Evolutionary conservation across 2,329 filamentous ascomycete genomes (phyloP).

Genomic region (Fusarium euwallaceae): DNA sequence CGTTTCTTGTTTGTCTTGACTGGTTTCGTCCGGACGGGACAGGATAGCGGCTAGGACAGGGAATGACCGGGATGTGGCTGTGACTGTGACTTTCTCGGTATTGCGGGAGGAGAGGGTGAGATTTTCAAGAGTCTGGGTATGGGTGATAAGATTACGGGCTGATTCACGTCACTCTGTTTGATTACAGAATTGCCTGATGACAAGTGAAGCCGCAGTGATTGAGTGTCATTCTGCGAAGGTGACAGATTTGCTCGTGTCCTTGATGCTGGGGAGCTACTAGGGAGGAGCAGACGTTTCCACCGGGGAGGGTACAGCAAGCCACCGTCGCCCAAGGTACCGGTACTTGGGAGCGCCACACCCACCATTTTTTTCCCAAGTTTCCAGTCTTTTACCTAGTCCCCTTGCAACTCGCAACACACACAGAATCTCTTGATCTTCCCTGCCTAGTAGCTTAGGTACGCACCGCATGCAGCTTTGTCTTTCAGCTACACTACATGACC

Average conservation of each 20-base stretch:
- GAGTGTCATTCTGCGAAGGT: slow-evolving; percentile 25
- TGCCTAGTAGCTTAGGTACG: background rate
- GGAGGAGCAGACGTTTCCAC: slow-evolving; percentile 7
- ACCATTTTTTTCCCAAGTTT: slow-evolving; percentile 20
- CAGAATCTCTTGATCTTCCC: slow-evolving; percentile 10
- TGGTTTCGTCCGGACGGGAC: slow-evolving; percentile 36
- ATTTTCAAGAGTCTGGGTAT: slow-evolving; percentile 3
- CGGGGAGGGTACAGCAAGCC: slow-evolving; percentile 26
- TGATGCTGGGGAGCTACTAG: background rate
- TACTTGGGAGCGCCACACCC: slow-evolving; percentile 42
- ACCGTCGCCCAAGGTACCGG: slow-evolving; percentile 36
- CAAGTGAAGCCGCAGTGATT: slow-evolving; percentile 5
- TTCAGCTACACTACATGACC: slow-evolving; percentile 14
- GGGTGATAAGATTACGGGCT: slow-evolving; percentile 4
- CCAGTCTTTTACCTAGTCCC: background rate
- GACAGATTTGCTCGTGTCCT: slow-evolving; percentile 1
- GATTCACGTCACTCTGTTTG: slow-evolving; percentile 4
- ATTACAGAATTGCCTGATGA: background rate
- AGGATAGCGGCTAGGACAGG: slow-evolving; percentile 43
- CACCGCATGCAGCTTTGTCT: slow-evolving; percentile 15
- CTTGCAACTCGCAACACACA: slow-evolving; percentile 12
- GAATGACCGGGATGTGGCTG: slow-evolving; percentile 20
- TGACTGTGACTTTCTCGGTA: background rate
- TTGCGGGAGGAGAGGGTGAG: background rate
- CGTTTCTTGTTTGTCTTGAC: slow-evolving; percentile 45